These are phyloP conservation scores for Aspergillus novoparasiticus DNA, from an alignment of 2,329 filamentous ascomycete species.

Conservation along the genomic window DNA sequence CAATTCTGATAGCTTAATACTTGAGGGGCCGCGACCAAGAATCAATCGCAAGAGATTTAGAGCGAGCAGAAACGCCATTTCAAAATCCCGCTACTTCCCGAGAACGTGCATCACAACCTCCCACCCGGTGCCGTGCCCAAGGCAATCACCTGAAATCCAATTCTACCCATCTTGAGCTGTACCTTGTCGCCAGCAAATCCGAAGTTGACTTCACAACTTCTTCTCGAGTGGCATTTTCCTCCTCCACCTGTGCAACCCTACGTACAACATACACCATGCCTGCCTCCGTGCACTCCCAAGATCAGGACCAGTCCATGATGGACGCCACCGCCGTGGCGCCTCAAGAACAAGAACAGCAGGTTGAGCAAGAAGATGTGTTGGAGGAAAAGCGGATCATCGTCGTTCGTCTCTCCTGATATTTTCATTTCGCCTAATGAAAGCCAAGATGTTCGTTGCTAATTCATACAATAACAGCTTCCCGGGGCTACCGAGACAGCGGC, in stretches of 20 bases:
- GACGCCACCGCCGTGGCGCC: constrained; percentile 31
- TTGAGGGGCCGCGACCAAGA: background rate
- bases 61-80: background rate
- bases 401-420: constrained; percentile 45
- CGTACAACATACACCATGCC: constrained; percentile 33
- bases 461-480: constrained; percentile 64
- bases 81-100: background rate
- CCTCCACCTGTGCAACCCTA: background rate
- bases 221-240: background rate
- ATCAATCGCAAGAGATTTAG: background rate
- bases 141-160: background rate
- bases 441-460: background rate
- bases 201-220: background rate
- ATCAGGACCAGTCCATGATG: constrained; percentile 46
- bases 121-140: background rate
- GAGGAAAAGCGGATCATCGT: constrained; percentile 62
- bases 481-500: constrained; percentile 84
- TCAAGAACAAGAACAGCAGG: constrained; percentile 44
- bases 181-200: background rate
- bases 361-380: constrained; percentile 49
- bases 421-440: background rate
- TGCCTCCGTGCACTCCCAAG: constrained; percentile 41
- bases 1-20: background rate
- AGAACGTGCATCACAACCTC: background rate
- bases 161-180: background rate